phyloP scores from a whole-genome alignment of 192 early-diverging fungal species.

The Kickxella alabastrina region DNA sequence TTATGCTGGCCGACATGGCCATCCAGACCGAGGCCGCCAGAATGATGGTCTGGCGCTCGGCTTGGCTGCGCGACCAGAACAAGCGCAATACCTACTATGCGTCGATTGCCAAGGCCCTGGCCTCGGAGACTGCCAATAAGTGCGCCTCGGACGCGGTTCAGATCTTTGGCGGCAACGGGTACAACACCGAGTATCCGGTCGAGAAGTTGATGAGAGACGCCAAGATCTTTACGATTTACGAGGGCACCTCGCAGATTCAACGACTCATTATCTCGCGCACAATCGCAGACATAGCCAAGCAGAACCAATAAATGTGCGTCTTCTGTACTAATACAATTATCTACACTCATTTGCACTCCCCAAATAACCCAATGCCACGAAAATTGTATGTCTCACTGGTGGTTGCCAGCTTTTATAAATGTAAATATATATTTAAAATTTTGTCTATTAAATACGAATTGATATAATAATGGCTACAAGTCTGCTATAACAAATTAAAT shows the following conservation, averaged over 20 bases:
- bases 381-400: too few relatives aligned
- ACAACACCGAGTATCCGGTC: constrained; percentile 86
- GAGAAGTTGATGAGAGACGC: constrained; percentile 94
- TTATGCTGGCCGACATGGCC: constrained; percentile 97
- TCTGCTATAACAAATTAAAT: too few relatives aligned
- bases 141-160: constrained; percentile 86
- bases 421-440: too few relatives aligned
- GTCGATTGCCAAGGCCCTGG: constrained; percentile 89
- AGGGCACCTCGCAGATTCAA: constrained; percentile 95
- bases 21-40: constrained; percentile 88
- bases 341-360: too few relatives aligned
- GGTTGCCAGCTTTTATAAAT: too few relatives aligned
- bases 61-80: constrained; percentile 81
- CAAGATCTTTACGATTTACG: constrained; percentile 96
- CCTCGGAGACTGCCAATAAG: constrained; percentile 78
- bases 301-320: constrained; percentile 10
- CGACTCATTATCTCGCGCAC: constrained; percentile 83
- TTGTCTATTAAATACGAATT: too few relatives aligned
- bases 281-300: constrained; percentile 61
- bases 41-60: constrained; percentile 80
- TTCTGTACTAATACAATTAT: too few relatives aligned
- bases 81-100: constrained; percentile 90
- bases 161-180: constrained; percentile 92
- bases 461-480: too few relatives aligned
- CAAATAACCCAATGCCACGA: too few relatives aligned